Evolutionary conservation across 2,329 filamentous ascomycete genomes (phyloP).

Genomic region (Hansfordia pulvinata): DNA sequence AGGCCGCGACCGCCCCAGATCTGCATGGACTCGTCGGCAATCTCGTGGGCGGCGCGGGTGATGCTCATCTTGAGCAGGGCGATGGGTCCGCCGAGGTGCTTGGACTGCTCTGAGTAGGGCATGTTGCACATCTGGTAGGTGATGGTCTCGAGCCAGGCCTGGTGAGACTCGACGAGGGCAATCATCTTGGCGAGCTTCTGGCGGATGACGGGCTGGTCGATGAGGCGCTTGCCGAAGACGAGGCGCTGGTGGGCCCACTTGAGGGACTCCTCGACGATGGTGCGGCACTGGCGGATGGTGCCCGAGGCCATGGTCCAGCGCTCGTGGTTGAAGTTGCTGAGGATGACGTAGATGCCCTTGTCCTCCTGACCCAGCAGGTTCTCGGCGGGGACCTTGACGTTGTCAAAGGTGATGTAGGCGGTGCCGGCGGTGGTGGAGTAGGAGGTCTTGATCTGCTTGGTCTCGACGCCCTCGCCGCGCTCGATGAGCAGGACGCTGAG

Average conservation of each 20-base stretch:
- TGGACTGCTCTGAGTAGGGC: conserved; percentile 63
- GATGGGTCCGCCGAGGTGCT: conserved; percentile 66
- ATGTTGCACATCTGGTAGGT: conserved; percentile 84
- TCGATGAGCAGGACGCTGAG: conserved; percentile 66
- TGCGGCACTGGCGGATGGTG: conserved; percentile 50
- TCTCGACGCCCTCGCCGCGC: conserved; percentile 61
- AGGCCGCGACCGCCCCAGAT: conserved; percentile 75
- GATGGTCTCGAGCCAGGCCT: conserved; percentile 73
- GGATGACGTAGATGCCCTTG: conserved; percentile 73
- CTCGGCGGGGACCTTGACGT: conserved; percentile 71
- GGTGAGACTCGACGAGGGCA: conserved; percentile 64
- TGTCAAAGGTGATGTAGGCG: conserved; percentile 69
- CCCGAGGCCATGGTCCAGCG: conserved; percentile 63
- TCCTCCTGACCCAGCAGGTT: conserved; percentile 72
- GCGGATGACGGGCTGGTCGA: conserved; percentile 71
- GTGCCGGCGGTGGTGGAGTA: conserved; percentile 73
- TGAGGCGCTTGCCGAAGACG: conserved; percentile 70
- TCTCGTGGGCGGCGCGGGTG: conserved; percentile 67
- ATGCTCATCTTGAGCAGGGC: conserved; percentile 68
- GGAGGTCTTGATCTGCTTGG: conserved; percentile 64
- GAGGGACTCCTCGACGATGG: conserved; percentile 68
- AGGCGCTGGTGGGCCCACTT: conserved; percentile 83
- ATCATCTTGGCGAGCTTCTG: conserved; percentile 86
- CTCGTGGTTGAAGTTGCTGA: conserved; percentile 84
- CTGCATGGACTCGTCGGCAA: conserved; percentile 72